Base-by-base conservation (phyloP, 352 stramenopile genomes). In the Aphanomyces cochlioides region DNA sequence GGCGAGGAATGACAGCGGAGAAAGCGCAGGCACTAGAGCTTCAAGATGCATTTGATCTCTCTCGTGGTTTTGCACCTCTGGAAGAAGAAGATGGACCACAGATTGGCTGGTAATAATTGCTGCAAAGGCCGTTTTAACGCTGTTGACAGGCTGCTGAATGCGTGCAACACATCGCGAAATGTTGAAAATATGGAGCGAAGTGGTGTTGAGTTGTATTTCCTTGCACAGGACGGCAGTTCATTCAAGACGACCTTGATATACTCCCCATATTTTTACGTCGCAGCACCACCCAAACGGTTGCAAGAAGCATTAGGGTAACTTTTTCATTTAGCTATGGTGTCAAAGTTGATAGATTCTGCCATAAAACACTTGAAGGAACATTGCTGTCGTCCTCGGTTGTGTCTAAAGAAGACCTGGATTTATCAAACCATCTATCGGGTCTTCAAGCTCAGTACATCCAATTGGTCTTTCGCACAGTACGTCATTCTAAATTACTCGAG, bases 211-310 rank as follows among this genome's bases (percentile, higher is more conserved):
- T 67, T 98, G 45, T 99, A 98, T 78, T 99, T 99, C 75, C 73
- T 98, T 6, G 83, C 97, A 75, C 89, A 98, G 70, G 90, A 97
- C 72, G 92, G 90, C 19, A 79, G 80, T 45, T 95, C 86, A 7
- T 99, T 99, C 83, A 99, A 99, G 80, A 92, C 93, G 5, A 94
- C 89, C 38, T 81, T 99, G 34, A 80, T 98, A 28, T 96, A 98
- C 77, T 78, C 90, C 75, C 97, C 97, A 4, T 99, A 99, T 75
- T 98, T 99, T 69, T 99, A 98, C 73, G 79, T 99, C 12, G 74
- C 83, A 7, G 76, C 84, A 3, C 81, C 87, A 38, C 60, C 76
- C 4, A 85, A 86, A 58, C 75, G 83, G 1, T 82, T 79, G 28
- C 84, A 90, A 58, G 84, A 92, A n/a, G 85, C 86, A 1, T 81